Conservation (phyloP, 2,329 filamentous ascomycete species). For the Sporothrix curviconia region DNA sequence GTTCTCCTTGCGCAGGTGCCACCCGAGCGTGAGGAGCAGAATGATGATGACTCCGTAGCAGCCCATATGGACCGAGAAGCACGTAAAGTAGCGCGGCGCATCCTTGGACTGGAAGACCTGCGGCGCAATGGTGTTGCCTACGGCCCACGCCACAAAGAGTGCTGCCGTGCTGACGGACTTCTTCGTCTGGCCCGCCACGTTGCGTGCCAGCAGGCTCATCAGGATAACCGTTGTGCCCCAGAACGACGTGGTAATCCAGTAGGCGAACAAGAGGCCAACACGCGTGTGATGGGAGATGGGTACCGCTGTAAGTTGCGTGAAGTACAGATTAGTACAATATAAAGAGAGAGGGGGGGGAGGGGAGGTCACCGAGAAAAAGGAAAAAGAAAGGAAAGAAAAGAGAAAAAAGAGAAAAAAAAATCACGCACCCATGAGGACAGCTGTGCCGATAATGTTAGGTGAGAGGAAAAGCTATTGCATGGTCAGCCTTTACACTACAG, state of each 20-base stretch:
- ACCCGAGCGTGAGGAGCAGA: constrained; percentile 51
- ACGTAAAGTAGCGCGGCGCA: constrained; percentile 59
- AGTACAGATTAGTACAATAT: constrained; percentile 63
- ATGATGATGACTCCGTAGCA: constrained; percentile 58
- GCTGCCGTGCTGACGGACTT: constrained; percentile 61
- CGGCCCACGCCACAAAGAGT: constrained; percentile 64
- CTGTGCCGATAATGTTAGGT: not conserved
- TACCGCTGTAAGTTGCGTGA: constrained; percentile 40
- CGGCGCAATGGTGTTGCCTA: constrained; percentile 37
- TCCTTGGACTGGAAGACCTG: constrained; percentile 58
- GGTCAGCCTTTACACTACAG: too few species aligned
- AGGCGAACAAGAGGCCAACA: constrained; percentile 61
- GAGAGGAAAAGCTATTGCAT: not conserved
- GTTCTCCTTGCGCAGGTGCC: constrained; percentile 51
- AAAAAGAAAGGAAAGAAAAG: constrained; percentile 30
- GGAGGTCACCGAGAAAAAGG: constrained; percentile 49
- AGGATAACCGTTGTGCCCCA: constrained; percentile 61
- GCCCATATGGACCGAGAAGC: constrained; percentile 61
- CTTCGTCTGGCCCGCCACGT: constrained; percentile 68
- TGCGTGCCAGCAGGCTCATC: constrained; percentile 60
- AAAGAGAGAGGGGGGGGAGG: constrained; percentile 67
- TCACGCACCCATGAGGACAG: not conserved
- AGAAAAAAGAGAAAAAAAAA: not conserved
- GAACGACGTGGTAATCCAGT: constrained; percentile 70
- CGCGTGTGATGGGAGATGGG: constrained; percentile 50